Evolutionary conservation across 768 basidiomycete species (phyloP), one percentile per base, ranked within the genome.

Genomic region (Scleroderma bovista): DNA sequence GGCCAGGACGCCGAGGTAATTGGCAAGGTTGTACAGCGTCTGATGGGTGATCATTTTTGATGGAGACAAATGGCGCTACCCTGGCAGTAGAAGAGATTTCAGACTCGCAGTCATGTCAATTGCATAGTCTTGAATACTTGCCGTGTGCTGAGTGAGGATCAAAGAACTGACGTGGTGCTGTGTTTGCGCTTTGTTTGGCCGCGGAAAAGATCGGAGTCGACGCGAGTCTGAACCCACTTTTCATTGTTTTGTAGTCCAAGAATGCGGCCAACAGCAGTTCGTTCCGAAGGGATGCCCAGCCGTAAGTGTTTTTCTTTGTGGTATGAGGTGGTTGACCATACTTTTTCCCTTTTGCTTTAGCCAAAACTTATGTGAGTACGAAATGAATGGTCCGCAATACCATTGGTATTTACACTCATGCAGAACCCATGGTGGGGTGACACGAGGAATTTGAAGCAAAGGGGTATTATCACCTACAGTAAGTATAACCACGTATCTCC

Each of bases 401-500:
- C 19, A 42, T 20, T 44, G 32, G 13, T 32, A 20, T 23, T 6
- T 8, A 13, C 40, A 51, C n/a, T 52, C 46, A 60, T 38, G 22
- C 40, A 94, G 90, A 86, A 77, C 69, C 74, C 84, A 46, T 96
- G 93, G 93, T 96, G 93, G 92, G 93, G 92, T 72, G 83, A 87
- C 70, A 73, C 75, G 57, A 78, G 79, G 52, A 72, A 77, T 39
- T 75, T 75, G 58, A 83, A 81, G 65, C 83, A 85, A 62, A 90
- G 78, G 70, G 92, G 93, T 46, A 76, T 94, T 51, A 72, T 79
- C 45, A 71, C 75, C 61, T 96, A 95, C 77, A 77, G 93, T 95
- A 61, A 72, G 90, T 80, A 16, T 36, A 39, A 10, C 32, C 19
- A 6, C 24, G 10, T 43, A 26, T 40, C 34, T 22, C 23, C 37